phyloP scores from a whole-genome alignment of 495 filamentous ascomycete species.

The Neurospora sp. region DNA sequence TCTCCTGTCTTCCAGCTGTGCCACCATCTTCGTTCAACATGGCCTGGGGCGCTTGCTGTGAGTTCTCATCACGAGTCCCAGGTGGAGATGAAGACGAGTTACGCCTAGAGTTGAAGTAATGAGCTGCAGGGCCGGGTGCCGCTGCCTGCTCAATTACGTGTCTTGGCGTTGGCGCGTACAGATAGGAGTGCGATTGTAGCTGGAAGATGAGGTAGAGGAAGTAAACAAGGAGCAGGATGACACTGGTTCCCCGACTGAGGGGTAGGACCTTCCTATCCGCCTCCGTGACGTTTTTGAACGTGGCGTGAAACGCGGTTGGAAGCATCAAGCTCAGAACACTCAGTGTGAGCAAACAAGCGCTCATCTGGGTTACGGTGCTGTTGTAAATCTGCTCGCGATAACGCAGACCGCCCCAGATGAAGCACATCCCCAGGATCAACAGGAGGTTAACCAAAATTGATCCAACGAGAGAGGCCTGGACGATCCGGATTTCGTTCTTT shows the following conservation, averaged over 20 bases:
- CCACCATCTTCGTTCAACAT: not conserved
- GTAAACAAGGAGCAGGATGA: constrained; percentile 74
- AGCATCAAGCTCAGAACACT: constrained; percentile 65
- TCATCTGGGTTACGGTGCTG: constrained; percentile 88
- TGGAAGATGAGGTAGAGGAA: constrained; percentile 78
- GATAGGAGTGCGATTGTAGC: constrained; percentile 79
- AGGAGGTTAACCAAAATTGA: constrained; percentile 81
- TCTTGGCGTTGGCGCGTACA: constrained; percentile 82
- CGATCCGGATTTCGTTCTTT: constrained; percentile 73
- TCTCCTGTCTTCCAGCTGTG: not conserved
- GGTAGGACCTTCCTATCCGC: constrained; percentile 62
- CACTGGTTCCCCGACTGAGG: constrained; percentile 78
- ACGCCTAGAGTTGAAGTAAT: constrained; percentile 48
- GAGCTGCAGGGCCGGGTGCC: constrained; percentile 66
- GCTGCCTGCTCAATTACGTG: constrained; percentile 81
- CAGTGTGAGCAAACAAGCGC: constrained; percentile 76
- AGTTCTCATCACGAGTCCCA: constrained; percentile 15
- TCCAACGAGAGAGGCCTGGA: constrained; percentile 79
- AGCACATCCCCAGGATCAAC: constrained; percentile 82
- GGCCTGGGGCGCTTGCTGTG: not conserved
- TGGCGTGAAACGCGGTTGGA: constrained; percentile 75
- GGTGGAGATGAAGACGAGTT: constrained; percentile 42
- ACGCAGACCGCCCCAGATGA: constrained; percentile 71
- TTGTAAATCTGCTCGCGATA: constrained; percentile 91
- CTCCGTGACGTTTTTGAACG: constrained; percentile 46